Conservation (phyloP, 1,139 yeast genomes). For the Yamadazyma friedrichii region DNA sequence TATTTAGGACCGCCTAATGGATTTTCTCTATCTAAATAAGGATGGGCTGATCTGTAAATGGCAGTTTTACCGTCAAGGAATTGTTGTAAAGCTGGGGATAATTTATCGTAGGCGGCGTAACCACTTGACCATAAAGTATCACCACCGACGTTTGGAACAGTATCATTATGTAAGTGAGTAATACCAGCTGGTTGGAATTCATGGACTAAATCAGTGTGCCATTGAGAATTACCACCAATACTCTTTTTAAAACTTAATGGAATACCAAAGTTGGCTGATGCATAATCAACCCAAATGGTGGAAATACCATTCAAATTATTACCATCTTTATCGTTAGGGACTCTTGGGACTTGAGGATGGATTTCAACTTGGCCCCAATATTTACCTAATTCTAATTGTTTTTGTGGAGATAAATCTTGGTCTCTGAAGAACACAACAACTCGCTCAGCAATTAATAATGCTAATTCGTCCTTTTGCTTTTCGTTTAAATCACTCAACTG, state of each 20-base stretch:
- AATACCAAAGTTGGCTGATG: conserved; percentile 20
- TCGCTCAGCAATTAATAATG: conserved; percentile 41
- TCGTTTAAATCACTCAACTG: conserved; percentile 49
- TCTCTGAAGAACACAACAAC: conserved; percentile 44
- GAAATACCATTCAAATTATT: conserved; percentile 37
- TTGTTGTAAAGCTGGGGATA: conserved; percentile 34
- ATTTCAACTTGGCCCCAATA: conserved; percentile 46
- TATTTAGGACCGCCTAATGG: conserved; percentile 35
- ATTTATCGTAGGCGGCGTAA: conserved; percentile 38
- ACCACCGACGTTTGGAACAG: conserved; percentile 36
- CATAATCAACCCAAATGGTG: conserved; percentile 53
- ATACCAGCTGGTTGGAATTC: conserved; percentile 39
- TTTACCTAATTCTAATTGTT: conserved; percentile 44
- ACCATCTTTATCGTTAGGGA: conserved; percentile 23
- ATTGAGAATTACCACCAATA: conserved; percentile 23
- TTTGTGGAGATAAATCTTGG: conserved; percentile 43
- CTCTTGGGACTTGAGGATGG: conserved; percentile 39
- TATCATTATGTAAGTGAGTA: conserved; percentile 36
- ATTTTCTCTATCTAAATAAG: conserved; percentile 30
- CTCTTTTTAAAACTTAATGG: conserved; percentile 29
- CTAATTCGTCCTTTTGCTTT: conserved; percentile 52
- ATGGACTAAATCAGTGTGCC: conserved; percentile 40
- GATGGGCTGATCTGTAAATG: conserved; percentile 33
- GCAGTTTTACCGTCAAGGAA: conserved; percentile 40
- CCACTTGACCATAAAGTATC: conserved; percentile 40